A percentile compares a stretch with the other conserved stretches of the same genome.
phyloP scores from a whole-genome alignment of 176 grass and related monocot species.

The Zizania latifolia region DNA sequence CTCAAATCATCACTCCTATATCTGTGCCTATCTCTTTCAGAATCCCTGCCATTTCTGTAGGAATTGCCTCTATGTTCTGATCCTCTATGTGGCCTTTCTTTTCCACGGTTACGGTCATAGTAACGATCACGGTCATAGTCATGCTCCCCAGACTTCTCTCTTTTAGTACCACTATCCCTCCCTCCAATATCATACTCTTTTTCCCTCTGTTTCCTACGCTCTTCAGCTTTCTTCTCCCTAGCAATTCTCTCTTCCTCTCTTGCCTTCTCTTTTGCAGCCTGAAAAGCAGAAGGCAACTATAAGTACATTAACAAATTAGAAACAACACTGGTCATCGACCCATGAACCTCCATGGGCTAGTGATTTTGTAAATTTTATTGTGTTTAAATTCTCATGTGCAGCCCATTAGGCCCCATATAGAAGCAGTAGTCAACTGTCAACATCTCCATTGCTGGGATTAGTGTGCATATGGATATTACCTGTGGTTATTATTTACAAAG shows the following conservation, averaged over 20 bases:
- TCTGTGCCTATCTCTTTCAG: slow-evolving; percentile 47
- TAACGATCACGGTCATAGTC: slow-evolving; percentile 43
- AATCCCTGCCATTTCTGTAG: slow-evolving; percentile 76
- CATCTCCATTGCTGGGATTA: too few species aligned
- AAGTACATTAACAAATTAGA: slow-evolving; percentile 24
- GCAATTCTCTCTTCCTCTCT: slow-evolving; percentile 68
- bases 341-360: background rate
- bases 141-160: slow-evolving; percentile 50
- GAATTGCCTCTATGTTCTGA: slow-evolving; percentile 43
- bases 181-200: slow-evolving; percentile 43
- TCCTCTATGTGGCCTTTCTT: slow-evolving; percentile 49
- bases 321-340: background rate
- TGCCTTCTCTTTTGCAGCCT: slow-evolving; percentile 57
- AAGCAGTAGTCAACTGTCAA: too few species aligned
- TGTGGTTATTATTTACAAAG: too few species aligned
- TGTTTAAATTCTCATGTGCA: too few species aligned
- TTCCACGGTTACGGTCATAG: slow-evolving; percentile 43
- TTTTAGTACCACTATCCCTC: slow-evolving; percentile 28
- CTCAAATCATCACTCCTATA: slow-evolving; percentile 48
- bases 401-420: too few species aligned
- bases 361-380: background rate
- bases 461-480: too few species aligned
- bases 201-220: slow-evolving; percentile 52
- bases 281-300: slow-evolving; percentile 7
- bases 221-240: slow-evolving; percentile 63